Evolutionary conservation across 495 filamentous ascomycete species (phyloP), one percentile per base, ranked within the genome.

Genomic region (Podospora pseudopauciseta): DNA sequence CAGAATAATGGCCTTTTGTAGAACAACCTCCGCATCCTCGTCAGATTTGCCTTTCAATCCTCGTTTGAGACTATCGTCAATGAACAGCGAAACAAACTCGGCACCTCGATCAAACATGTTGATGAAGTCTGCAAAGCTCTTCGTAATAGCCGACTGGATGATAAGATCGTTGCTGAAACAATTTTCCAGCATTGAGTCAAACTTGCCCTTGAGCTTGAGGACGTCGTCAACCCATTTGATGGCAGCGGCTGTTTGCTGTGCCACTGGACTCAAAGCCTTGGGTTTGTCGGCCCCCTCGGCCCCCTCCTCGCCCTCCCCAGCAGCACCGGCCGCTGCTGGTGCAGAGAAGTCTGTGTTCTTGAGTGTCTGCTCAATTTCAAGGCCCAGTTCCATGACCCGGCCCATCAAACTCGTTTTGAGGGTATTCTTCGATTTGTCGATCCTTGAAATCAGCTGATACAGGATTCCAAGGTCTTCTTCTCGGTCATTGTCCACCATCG

Each of bases 161-260:
- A 88, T 81, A 23, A 93, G 87, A 72, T 98, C 95, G 28, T 86
- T 81, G 4, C 81, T 67, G 77, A 98, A 94, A 23, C 92, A 89
- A 0, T 70, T 75, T 30, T 76, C 75, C 87, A 90, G 92, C 34
- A 98, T 83, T 2, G 74, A 80, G 76, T 98, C 94, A 72, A 96
- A 98, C 76, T 96, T 96, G 71, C 89, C 89, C 75, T 97, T 97
- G 5, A 99, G 81, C 15, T 77, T 76, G 23, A 99, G 80, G 1
- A 98, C 90, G 64, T 95, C 92, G 71, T 96, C 91, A 3, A 99
- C 96, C 95, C 95, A 99, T 70, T 91, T 90, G 73, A 98, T 92
- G 0, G 95, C 96, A 1, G 92, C 88, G 4, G 84, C 82, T 1
- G 96, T 98, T 70, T 80, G 77, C 66, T 85, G 84, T n/a, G 83